Evolutionary conservation across 352 stramenopile species (phyloP), one percentile per base, ranked within the genome.

Genomic region (Pythium chondricola): DNA sequence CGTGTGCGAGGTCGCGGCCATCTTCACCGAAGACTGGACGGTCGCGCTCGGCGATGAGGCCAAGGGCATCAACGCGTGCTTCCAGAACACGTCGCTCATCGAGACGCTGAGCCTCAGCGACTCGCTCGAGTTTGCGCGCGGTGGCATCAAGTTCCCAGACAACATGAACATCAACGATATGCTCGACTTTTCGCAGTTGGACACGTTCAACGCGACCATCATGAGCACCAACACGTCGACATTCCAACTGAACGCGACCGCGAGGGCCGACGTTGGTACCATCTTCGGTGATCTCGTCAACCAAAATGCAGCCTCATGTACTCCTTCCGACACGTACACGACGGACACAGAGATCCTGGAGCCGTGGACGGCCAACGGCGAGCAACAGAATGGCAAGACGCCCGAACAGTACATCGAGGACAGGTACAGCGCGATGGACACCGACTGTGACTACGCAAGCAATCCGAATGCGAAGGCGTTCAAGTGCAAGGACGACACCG

Each of bases 51-150:
- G 77, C 2, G 64, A 79, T 2, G 51, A 58, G 20, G 75, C 63
- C 13, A 69, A 81, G 32, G 58, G 53, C 1, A 48, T 80, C 22
- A 75, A 88, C 54, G 69, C 76, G 2, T 88, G 76, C 33, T 88
- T 88, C 45, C 33, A 63, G 11, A 80, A 85, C 45, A 52, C 69
- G 36, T 83, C 71, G 26, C 65, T 88, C 18, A 52, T 88, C 20
- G 69, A 82, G 8, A 74, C 63, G 24, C 67, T 88, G 45, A 74
- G 85, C 37, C 48, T 88, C 24, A 67, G 61, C 8, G 55, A 48
- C 20, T 71, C 70, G 11, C 69, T 88, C 36, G 48, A 65, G 11
- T 88, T 88, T 53, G 75, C 75, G n/a, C 59, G 61, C 2, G 71
- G 74, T 49, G 71, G 66, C 6, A 73, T 88, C 29, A 24, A 69